phyloP scores from a whole-genome alignment of 176 grass and related monocot species.

The Paspalum notatum region DNA sequence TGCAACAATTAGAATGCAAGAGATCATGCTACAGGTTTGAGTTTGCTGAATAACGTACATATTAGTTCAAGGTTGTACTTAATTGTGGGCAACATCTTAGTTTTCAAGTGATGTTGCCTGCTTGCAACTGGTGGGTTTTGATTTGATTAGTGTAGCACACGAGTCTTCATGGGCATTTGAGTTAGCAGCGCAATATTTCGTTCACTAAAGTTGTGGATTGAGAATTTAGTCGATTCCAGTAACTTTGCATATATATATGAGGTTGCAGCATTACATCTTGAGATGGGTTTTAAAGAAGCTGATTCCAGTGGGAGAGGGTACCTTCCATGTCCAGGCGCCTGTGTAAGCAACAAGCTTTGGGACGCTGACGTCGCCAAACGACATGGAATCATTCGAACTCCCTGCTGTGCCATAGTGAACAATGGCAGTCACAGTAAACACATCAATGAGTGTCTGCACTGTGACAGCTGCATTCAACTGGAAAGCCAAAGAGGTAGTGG shows the following conservation, averaged over 20 bases:
- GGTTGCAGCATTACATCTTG: neutral
- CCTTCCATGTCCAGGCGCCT: constrained; percentile 89
- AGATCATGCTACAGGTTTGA: constrained; percentile 6
- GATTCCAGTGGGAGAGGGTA: constrained; percentile 34
- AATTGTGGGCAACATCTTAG: no score
- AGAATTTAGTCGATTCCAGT: neutral
- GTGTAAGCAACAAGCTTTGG: constrained; percentile 73
- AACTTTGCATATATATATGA: constrained; percentile 7
- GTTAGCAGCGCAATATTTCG: neutral
- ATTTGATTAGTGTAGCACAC: neutral
- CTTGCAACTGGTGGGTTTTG: neutral
- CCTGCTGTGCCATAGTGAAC: constrained; percentile 94
- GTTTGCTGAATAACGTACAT: neutral
- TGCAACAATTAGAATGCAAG: constrained; percentile 28
- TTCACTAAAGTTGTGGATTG: neutral
- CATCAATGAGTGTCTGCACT: constrained; percentile 75
- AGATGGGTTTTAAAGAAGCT: constrained; percentile 14
- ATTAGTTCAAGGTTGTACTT: neutral
- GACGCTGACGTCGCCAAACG: constrained; percentile 78
- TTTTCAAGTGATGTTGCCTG: constrained; percentile 4
- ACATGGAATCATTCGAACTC: constrained; percentile 83
- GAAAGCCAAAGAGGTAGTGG: constrained; percentile 22
- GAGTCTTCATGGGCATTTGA: neutral
- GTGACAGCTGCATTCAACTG: constrained; percentile 87
- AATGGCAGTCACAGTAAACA: constrained; percentile 62